These are phyloP conservation scores for Catharanthus roseus DNA, from an alignment of 257 asterid species.

Conservation along the genomic window DNA sequence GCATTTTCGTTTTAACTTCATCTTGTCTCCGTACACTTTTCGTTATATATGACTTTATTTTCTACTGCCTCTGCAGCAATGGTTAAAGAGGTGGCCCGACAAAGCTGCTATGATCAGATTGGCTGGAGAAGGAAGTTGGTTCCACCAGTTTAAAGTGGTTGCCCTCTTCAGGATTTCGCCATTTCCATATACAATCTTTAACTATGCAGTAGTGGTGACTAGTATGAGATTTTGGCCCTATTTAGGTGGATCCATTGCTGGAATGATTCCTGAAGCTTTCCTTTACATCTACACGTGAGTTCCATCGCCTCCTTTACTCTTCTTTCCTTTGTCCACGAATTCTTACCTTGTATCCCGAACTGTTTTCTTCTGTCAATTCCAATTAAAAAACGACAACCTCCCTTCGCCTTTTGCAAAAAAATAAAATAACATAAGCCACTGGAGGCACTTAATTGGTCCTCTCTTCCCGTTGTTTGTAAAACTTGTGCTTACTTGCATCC, in stretches of 20 bases:
- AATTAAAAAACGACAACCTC: too few species aligned
- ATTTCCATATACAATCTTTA: conserved; percentile 88
- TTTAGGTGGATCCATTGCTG: conserved; percentile 72
- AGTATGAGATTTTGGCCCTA: conserved; percentile 91
- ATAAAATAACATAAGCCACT: too few species aligned
- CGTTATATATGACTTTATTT: neutral
- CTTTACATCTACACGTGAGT: conserved; percentile 78
- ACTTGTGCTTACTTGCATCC: neutral
- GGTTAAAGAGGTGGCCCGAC: conserved; percentile 92
- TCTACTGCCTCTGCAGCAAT: conserved; percentile 42
- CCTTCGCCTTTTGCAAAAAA: too few species aligned
- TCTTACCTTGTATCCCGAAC: neutral
- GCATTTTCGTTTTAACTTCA: neutral
- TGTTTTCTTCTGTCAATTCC: neutral
- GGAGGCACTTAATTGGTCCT: too few species aligned
- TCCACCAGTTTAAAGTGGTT: conserved; percentile 83
- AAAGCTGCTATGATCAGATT: conserved; percentile 74
- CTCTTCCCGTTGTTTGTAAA: too few species aligned
- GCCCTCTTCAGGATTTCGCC: conserved; percentile 83
- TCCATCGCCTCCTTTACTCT: neutral
- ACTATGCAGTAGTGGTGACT: conserved; percentile 80
- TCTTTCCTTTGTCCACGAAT: neutral
- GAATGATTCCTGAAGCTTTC: conserved; percentile 96
- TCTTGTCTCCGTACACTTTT: neutral
- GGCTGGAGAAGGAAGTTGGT: conserved; percentile 88